phyloP scores from a whole-genome alignment of 306 rosid genomes.

The Biancaea sappan region DNA sequence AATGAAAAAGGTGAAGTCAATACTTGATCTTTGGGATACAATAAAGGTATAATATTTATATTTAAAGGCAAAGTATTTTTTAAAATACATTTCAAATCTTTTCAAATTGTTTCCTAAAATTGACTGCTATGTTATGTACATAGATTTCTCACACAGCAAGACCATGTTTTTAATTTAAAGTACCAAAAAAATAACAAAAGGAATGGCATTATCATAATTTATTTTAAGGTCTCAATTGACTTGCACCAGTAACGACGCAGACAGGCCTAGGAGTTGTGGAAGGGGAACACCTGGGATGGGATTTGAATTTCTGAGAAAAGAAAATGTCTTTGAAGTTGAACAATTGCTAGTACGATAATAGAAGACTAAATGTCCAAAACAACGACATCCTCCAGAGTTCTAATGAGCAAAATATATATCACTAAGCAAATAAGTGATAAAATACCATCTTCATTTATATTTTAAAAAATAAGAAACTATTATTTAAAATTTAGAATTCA shows the following conservation, averaged over 20 bases:
- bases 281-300: constrained; percentile 47
- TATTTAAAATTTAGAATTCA: too few species aligned
- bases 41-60: too few species aligned
- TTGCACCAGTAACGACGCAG: constrained; percentile 86
- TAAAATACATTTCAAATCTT: too few species aligned
- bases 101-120: too few species aligned
- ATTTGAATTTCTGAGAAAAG: constrained; percentile 28
- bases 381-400: constrained; percentile 80
- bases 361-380: constrained; percentile 54
- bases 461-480: too few species aligned
- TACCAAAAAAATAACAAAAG: background rate
- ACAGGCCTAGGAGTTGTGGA: constrained; percentile 48
- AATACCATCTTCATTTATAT: too few species aligned
- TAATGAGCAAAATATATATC: constrained; percentile 37
- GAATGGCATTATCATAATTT: background rate
- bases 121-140: too few species aligned
- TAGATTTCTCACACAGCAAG: too few species aligned
- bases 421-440: too few species aligned
- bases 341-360: constrained; percentile 52
- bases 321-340: constrained; percentile 34
- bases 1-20: too few species aligned
- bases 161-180: background rate
- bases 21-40: too few species aligned
- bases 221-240: background rate
- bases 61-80: too few species aligned